Conservation (phyloP, 306 rosid species). For the Adenanthera pavonina region DNA sequence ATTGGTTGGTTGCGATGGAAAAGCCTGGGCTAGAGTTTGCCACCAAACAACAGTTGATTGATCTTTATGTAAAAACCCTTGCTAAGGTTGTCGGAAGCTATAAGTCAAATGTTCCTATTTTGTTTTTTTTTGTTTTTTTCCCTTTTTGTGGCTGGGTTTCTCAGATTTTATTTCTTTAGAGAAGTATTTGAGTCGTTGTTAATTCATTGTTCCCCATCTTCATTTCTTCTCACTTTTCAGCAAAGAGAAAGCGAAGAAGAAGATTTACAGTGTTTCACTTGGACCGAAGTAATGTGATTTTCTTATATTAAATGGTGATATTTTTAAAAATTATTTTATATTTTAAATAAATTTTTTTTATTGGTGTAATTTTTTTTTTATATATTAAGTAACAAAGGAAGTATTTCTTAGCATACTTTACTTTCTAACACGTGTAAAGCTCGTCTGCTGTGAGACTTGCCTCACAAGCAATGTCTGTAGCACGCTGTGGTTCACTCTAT, state of each 20-base stretch:
- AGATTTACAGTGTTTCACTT: slow-evolving; percentile 84
- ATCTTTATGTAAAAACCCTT: slow-evolving; percentile 78
- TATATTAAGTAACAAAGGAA: too few relatives aligned
- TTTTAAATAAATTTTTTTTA: too few relatives aligned
- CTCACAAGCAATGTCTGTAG: slow-evolving; percentile 23
- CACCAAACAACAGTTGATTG: slow-evolving; percentile 83
- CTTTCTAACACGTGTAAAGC: slow-evolving; percentile 17
- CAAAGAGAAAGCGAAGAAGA: slow-evolving; percentile 92
- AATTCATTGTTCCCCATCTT: neutral
- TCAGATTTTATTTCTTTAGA: neutral
- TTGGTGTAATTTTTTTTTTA: too few relatives aligned
- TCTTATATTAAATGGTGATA: too few relatives aligned
- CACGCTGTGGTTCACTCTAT: too few relatives aligned
- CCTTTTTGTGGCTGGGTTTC: neutral
- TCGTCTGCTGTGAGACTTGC: slow-evolving; percentile 38
- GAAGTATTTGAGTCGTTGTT: neutral
- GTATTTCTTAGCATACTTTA: neutral
- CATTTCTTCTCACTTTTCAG: slow-evolving; percentile 41
- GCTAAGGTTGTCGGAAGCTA: slow-evolving; percentile 82
- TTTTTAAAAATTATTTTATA: too few relatives aligned
- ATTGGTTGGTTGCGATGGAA: slow-evolving; percentile 96
- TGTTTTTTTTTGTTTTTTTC: neutral
- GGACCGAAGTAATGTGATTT: slow-evolving; percentile 47
- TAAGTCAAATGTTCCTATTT: neutral
- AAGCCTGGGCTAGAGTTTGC: slow-evolving; percentile 81